Conservation (phyloP, 257 asterid genomes). For the Capsicum baccatum region DNA sequence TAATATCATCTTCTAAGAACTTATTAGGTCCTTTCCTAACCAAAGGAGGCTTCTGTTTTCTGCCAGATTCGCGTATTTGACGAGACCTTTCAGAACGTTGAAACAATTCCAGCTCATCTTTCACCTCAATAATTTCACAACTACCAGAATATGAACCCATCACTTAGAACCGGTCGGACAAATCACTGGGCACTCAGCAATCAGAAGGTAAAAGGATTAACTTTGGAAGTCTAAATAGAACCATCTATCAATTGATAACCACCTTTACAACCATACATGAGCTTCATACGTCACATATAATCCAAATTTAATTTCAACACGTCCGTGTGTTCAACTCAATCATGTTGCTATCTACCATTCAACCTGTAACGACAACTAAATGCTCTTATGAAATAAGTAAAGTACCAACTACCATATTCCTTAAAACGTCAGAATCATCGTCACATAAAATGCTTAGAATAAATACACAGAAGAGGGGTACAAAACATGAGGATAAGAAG, state of each 20-base stretch:
- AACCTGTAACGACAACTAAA: conserved; percentile 21
- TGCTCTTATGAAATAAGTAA: conserved; percentile 1
- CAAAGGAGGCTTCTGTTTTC: conserved; percentile 51
- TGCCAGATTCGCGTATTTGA: conserved; percentile 35
- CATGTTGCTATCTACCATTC: conserved; percentile 10
- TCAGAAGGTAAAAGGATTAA: not conserved
- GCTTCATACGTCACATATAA: not conserved
- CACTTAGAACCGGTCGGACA: conserved; percentile 23
- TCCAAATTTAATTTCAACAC: not conserved
- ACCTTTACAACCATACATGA: not conserved
- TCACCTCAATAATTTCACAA: conserved; percentile 75
- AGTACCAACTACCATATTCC: not conserved
- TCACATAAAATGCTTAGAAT: not conserved
- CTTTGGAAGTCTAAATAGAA: not conserved
- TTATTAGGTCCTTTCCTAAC: conserved; percentile 44
- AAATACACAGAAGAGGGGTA: not conserved
- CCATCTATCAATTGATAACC: not conserved
- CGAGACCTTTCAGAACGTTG: conserved; percentile 34
- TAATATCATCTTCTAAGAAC: conserved; percentile 46
- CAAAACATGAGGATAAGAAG: not conserved
- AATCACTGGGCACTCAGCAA: conserved; percentile 33
- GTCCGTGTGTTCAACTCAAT: not conserved
- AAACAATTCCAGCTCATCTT: conserved; percentile 48
- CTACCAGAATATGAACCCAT: conserved; percentile 68
- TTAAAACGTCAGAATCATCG: not conserved